Base-by-base conservation (phyloP, 2,329 filamentous ascomycete species). In the Ascochyta clinopodiicola region DNA sequence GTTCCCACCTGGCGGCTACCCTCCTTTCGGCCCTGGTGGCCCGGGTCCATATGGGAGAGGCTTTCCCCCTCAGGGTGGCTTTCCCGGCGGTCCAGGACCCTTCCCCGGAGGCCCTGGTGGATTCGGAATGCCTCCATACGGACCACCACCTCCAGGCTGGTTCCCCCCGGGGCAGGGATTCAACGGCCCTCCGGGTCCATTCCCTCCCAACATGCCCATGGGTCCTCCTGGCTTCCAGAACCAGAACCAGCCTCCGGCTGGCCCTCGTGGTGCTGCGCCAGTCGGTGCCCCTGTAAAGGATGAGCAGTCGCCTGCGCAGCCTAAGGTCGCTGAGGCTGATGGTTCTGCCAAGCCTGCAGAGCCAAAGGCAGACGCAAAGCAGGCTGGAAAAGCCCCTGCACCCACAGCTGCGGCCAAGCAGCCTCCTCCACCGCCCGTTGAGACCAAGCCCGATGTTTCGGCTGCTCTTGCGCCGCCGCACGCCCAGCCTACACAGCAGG, bases 101-200 rank as follows among this genome's bases (percentile, higher is more conserved):
- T 79, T 79, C 51, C 88, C 88, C 61, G 74, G 68, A 27, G 72
- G 69, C 25, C 74, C 75, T 53, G 72, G 70, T 17, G 92, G 88
- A 66, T 86, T 86, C 62, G 87, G 87, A 62, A 88, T 92, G 84
- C 88, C 70, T 34, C 68, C 89, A 1, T 96, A 92, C 73, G 90
- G 89, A 60, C 88, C 87, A 15, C 90, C 87, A 38, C 71, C 74
- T 37, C 73, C 72, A 45, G 89, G 88, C 51, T 96, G 91, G 90
- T 94, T 88, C 71, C 89, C 89, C 63, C 86, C 87, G 8, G 88
- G 88, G 6, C 90, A 91, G 75, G 88, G 87, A 24, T 95, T 92
- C 64, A 88, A 87, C 31, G 87, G 84, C 27, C 88, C 86, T 13
- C 86, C 85, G 25, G 88, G 84, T 43, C 84, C 82, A 19, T 90